A percentile compares a stretch with the other conserved stretches of the same genome.
Conservation (phyloP, 495 filamentous ascomycete species). For the Annulohypoxylon stygium region DNA sequence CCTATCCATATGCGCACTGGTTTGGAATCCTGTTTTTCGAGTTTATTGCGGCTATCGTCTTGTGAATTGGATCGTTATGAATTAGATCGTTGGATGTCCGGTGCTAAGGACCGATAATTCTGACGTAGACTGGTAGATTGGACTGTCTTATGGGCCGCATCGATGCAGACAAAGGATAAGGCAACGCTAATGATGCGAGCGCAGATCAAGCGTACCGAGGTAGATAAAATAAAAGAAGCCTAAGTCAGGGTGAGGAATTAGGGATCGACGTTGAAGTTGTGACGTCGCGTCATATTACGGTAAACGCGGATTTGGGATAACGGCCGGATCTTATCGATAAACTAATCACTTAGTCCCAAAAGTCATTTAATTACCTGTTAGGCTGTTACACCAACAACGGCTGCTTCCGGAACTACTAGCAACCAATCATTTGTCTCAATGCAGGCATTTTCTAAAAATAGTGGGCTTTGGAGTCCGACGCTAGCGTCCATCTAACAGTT, state of each 20-base stretch:
- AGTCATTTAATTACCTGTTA: too few species aligned
- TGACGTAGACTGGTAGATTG: background rate
- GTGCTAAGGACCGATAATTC: conserved; percentile 12
- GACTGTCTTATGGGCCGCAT: conserved; percentile 1
- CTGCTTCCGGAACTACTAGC: conserved; percentile 9
- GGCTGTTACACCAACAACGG: conserved; percentile 10
- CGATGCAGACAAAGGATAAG: conserved; percentile 4
- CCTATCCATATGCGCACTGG: background rate
- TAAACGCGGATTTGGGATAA: conserved; percentile 24
- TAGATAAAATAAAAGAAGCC: conserved; percentile 5
- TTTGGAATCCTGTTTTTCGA: conserved; percentile 1
- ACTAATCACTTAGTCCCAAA: conserved; percentile 6
- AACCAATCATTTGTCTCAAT: conserved; percentile 29
- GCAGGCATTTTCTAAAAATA: conserved; percentile 17
- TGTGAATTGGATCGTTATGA: background rate
- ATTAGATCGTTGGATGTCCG: background rate
- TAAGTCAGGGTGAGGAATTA: conserved; percentile 18
- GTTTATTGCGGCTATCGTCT: background rate
- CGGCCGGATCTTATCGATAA: conserved; percentile 35
- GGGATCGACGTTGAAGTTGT: conserved; percentile 36
- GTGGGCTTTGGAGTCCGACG: background rate
- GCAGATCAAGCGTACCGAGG: background rate
- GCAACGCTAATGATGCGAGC: conserved; percentile 15
- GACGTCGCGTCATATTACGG: conserved; percentile 41
- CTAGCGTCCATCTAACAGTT: background rate